Base-by-base conservation (phyloP, 1,139 yeast species). In the Taphrina sp. region DNA sequence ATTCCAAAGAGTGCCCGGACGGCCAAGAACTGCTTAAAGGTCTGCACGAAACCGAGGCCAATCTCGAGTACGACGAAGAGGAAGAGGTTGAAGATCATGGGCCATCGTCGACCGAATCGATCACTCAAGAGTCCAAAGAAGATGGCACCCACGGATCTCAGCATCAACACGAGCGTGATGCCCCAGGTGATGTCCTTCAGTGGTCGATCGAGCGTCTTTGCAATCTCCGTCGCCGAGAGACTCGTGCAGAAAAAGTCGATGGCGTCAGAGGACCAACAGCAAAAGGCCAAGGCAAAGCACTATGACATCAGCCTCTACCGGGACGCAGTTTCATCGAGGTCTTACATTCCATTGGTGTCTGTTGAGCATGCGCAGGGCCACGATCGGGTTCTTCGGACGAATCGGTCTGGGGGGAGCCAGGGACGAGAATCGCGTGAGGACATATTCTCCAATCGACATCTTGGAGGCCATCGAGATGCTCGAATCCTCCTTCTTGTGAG, bases 261-360 rank as follows among this genome's bases (percentile, higher is more conserved):
- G 2, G 94, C 85, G 67, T 85, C 94, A 77, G 86, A 77, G 3
- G 88, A 76, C 94, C 94, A 85, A 28, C 85, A 87, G 60, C 75
- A 66, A 63, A 82, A 81, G 2, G 88, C 89, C 44, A 82, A 73
- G 26, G 74, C 59, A 65, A 83, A 82, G 67, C 82, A 80, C 55
- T 78, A n/a, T n/a, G n/a, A n/a, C n/a, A n/a, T n/a, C n/a, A n/a
- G n/a, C n/a, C n/a, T n/a, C n/a, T n/a, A n/a, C n/a, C n/a, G n/a
- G n/a, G n/a, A n/a, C n/a, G n/a, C n/a, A n/a, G n/a, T n/a, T n/a
- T n/a, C n/a, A n/a, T n/a, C n/a, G n/a, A n/a, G n/a, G n/a, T n/a
- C n/a, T n/a, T n/a, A n/a, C n/a, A n/a, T n/a, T 72, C 87, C 89
- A 82, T 59, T 81, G 81, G 52, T 68, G 70, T 45, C 70, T 66